phyloP scores from a whole-genome alignment of 306 rosid genomes.

The Lotus japonicus region DNA sequence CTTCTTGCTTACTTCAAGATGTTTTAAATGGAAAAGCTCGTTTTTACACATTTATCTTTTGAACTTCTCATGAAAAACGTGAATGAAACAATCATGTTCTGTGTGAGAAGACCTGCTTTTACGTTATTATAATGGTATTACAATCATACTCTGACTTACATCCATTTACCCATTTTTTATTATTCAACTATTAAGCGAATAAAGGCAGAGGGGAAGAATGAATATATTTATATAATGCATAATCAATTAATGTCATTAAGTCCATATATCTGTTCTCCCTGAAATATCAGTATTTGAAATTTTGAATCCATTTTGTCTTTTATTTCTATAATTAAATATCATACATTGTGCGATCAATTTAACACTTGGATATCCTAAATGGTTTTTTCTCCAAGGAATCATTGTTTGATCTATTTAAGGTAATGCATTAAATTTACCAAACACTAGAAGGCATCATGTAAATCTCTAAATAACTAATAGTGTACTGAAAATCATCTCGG shows the following conservation, averaged over 20 bases:
- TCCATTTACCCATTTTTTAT: neutral
- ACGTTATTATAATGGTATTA: no score
- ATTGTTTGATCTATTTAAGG: neutral
- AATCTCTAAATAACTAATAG: neutral
- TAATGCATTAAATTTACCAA: neutral
- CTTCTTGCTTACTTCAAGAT: no score
- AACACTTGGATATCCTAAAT: neutral
- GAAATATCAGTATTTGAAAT: neutral
- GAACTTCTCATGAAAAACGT: no score
- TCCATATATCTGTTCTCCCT: neutral
- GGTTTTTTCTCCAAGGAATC: neutral
- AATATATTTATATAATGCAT: neutral
- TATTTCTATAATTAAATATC: neutral
- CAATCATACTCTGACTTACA: neutral
- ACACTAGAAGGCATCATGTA: neutral
- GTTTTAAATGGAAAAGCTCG: no score
- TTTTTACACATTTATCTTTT: no score
- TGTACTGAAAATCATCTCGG: neutral
- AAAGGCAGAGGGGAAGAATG: neutral
- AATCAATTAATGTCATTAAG: neutral
- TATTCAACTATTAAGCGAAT: neutral
- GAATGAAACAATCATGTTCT: no score
- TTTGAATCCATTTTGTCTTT: neutral
- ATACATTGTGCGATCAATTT: neutral
- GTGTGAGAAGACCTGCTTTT: no score